Evolutionary conservation across 371 early-diverging fungal genomes (phyloP), one percentile per base, ranked within the genome.

Genomic region (Catenaria anguillulae): DNA sequence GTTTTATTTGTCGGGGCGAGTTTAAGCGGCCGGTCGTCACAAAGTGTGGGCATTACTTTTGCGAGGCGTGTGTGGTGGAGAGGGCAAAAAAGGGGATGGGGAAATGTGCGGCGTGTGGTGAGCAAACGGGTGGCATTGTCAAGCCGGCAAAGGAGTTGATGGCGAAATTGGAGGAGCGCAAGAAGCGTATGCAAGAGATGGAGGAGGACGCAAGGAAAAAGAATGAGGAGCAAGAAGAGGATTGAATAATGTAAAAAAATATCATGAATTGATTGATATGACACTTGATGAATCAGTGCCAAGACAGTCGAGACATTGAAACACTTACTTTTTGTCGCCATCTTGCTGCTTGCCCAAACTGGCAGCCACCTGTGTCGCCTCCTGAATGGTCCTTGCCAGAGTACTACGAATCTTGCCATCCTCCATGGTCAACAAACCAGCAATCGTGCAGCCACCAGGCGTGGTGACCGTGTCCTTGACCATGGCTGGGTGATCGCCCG

Each of bases 1-100:
- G 98, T 63, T 64, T 87, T 36, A 89, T 97, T 60, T 97, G 98
- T 69, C 76, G 89, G 48, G 71, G 85, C 55, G 87, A 86, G 62
- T 97, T 93, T 63, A 79, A 68, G 43, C 75, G 84, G 37, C 97
- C 97, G 0, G 82, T 97, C 0, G 87, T 89, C 21, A 94, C 96
- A 56, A 88, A 83, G 67, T 97, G 97, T 71, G 74, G 79, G 21
- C 97, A 97, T 67, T 93, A 92, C 68, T 97, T 95, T 71, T 95
- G 96, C 73, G 93, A 93, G 68, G 71, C 73, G n/a, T 97, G 97
- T 65, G 97, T 96, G 13, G 12, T 58, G 15, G 65, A 93, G 54
- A 74, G 84, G 58, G 77, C 87, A 33, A 86, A 83, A 68, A 66
- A 76, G 29, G 92, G 90, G 68, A 76, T 83, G 17, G 81, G 86